phyloP scores from a whole-genome alignment of 768 basidiomycete species.

The Termitomyces sp. region DNA sequence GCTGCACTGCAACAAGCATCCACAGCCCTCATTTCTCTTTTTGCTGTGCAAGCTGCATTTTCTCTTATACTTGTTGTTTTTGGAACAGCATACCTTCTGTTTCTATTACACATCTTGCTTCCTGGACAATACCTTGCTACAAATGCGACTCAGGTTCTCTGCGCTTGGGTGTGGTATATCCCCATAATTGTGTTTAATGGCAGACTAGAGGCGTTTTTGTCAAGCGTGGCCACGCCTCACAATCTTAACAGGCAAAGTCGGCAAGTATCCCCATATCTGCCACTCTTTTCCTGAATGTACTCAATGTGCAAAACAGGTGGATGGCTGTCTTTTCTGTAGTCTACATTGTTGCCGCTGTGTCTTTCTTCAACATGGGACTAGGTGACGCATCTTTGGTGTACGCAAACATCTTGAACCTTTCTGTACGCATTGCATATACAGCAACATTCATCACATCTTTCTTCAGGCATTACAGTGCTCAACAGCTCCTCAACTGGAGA shows the following conservation, averaged over 20 bases:
- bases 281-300: neutral
- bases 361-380: slow-evolving; percentile 40
- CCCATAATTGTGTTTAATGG: slow-evolving; percentile 91
- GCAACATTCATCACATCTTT: slow-evolving; percentile 9
- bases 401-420: slow-evolving; percentile 69
- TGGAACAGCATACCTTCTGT: slow-evolving; percentile 69
- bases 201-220: slow-evolving; percentile 85
- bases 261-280: slow-evolving; percentile 23
- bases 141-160: slow-evolving; percentile 75
- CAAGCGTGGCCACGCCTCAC: slow-evolving; percentile 63
- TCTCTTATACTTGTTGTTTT: slow-evolving; percentile 75
- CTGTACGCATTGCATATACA: slow-evolving; percentile 54
- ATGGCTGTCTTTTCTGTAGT: slow-evolving; percentile 74
- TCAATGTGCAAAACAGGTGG: slow-evolving; percentile 41
- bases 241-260: slow-evolving; percentile 72
- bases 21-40: slow-evolving; percentile 50
- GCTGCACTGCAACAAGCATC: slow-evolving; percentile 38
- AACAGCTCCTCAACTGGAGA: slow-evolving; percentile 9
- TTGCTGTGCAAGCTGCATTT: slow-evolving; percentile 64
- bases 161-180: slow-evolving; percentile 84
- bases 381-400: slow-evolving; percentile 74
- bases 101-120: slow-evolving; percentile 66
- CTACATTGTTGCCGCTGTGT: slow-evolving; percentile 57
- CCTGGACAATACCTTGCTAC: slow-evolving; percentile 68
- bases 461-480: slow-evolving; percentile 22